Conservation (phyloP, 2,329 filamentous ascomycete species). For the Trichoderma sp. region DNA sequence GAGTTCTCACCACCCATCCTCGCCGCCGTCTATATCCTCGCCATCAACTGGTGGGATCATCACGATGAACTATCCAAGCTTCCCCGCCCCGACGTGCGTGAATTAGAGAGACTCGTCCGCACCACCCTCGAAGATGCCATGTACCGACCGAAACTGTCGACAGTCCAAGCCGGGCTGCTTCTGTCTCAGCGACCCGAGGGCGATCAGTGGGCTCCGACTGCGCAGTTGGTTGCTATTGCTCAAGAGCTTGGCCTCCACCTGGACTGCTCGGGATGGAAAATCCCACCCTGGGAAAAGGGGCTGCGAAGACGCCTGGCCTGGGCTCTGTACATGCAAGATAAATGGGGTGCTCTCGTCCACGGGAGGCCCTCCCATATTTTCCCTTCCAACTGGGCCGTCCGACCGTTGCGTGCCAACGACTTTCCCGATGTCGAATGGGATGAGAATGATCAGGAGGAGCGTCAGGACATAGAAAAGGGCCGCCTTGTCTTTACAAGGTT, state of each 20-base stretch:
- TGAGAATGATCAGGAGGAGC: conserved; percentile 59
- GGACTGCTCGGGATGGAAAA: conserved; percentile 83
- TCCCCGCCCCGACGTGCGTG: conserved; percentile 67
- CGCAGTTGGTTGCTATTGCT: conserved; percentile 79
- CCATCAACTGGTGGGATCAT: conserved; percentile 84
- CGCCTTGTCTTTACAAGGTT: conserved; percentile 71
- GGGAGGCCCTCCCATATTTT: conserved; percentile 78
- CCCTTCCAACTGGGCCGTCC: conserved; percentile 72
- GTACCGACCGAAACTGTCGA: conserved; percentile 77
- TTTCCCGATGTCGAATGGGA: conserved; percentile 71
- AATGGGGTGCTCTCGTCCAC: conserved; percentile 81
- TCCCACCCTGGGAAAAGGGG: conserved; percentile 82
- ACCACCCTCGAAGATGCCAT: conserved; percentile 73
- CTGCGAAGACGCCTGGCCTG: conserved; percentile 82
- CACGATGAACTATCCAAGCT: conserved; percentile 62
- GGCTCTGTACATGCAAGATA: conserved; percentile 93
- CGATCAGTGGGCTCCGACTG: conserved; percentile 80
- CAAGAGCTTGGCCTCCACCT: conserved; percentile 88
- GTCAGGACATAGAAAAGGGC: conserved; percentile 64
- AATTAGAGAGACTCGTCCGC: conserved; percentile 71
- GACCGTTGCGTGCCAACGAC: conserved; percentile 60
- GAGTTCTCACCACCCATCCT: conserved; percentile 75
- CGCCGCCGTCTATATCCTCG: conserved; percentile 78
- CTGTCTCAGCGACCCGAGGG: conserved; percentile 73
- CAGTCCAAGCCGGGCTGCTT: conserved; percentile 72